These are phyloP conservation scores for Verticillium albo-atrum DNA, from an alignment of 2,329 filamentous ascomycete species.

Conservation along the genomic window DNA sequence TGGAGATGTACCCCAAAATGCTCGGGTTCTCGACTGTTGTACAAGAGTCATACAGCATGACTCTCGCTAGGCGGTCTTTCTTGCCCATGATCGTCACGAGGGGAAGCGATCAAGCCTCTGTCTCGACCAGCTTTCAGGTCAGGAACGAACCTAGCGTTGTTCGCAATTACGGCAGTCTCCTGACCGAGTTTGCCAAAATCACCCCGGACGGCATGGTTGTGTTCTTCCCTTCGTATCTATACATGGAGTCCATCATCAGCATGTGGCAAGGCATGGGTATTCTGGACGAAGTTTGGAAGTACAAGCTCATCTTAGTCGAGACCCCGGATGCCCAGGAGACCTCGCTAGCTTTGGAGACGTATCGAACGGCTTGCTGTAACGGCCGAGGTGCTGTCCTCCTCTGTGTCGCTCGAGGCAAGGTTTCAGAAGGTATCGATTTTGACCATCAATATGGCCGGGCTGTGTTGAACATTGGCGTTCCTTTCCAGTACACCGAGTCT, in stretches of 20 bases:
- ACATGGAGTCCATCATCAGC: constrained; percentile 98
- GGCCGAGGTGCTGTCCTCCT: constrained; percentile 89
- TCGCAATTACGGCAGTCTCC: constrained; percentile 87
- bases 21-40: constrained; percentile 88
- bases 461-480: constrained; percentile 93
- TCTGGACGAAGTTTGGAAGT: constrained; percentile 96
- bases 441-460: constrained; percentile 97
- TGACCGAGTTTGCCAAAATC: constrained; percentile 93
- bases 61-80: constrained; percentile 89
- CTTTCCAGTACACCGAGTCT: constrained; percentile 98
- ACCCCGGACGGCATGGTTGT: constrained; percentile 98
- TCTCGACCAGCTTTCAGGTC: constrained; percentile 92
- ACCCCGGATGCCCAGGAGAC: constrained; percentile 97
- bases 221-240: constrained; percentile 97
- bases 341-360: constrained; percentile 90
- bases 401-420: constrained; percentile 94
- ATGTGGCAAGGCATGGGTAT: constrained; percentile 99
- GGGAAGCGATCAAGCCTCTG: constrained; percentile 87
- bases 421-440: constrained; percentile 97
- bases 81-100: constrained; percentile 96
- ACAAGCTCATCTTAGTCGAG: constrained; percentile 96
- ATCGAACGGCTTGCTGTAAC: constrained; percentile 95
- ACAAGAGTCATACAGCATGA: constrained; percentile 97
- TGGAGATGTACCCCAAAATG: constrained; percentile 99
- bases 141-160: constrained; percentile 96